Evolutionary conservation across 129 eudicot species (phyloP), one percentile per base, ranked within the genome.

Genomic region (Rutidosis leptorrhynchoides): DNA sequence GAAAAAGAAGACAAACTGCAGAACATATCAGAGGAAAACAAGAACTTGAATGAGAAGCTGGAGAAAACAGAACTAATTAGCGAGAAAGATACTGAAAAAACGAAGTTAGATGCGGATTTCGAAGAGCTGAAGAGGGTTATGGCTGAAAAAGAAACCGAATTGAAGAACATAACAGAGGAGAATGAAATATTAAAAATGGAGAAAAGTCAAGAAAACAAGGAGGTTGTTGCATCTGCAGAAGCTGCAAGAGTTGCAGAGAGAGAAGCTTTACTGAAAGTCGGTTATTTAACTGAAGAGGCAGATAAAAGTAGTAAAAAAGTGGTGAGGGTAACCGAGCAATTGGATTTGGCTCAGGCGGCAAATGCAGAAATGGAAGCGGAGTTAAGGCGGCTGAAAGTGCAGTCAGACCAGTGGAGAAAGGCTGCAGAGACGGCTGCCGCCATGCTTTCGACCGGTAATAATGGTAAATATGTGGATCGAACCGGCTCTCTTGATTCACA

Each of bases 391-490:
- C 72, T 93, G 78, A 93, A 93, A 60, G 93, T 93, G 29, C 99
- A 93, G 63, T 72, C 85, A 3, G 96, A 93, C 70, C 99, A 93
- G 78, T 93, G 99, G 99, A 86, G 99, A 78, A 93, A 93, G 68
- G 99, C 99, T 1, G 99, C 99, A 1, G 99, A 93, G 74, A 96
- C 96, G 1, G 99, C 99, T 57, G 88, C 99, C 5, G 73, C 91
- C 6, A 86, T 93, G 84, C 86, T 93, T 30, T 83, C 96, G 0
- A 77, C 75, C 15, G 85, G 75, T 3, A 74, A 75, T 40, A 81
- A 85, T 25, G 96, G 90, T 37, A 88, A 88, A 53, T 67, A 32
- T 74, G 78, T 75, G n/a, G 90, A 85, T 67, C 71, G 89, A 54
- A 79, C 90, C 6, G 96, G 92, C 4, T 85, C 90, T 7, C 73